Base-by-base conservation (phyloP, 2,329 filamentous ascomycete species). In the Acrocalymma vagum region DNA sequence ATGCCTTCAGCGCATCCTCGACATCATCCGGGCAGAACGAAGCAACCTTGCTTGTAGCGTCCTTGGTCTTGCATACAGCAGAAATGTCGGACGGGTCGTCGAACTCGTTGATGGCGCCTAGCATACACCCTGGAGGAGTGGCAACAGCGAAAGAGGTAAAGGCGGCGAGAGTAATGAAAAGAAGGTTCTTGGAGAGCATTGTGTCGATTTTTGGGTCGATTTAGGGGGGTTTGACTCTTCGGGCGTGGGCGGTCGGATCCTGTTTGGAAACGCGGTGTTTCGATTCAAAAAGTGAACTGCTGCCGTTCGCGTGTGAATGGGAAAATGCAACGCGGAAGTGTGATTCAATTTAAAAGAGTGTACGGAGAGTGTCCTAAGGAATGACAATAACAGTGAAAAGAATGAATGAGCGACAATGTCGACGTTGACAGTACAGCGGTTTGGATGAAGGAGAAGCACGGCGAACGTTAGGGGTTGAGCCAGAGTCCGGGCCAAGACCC, bases 81-180 rank as follows among this genome's bases (percentile, higher is more conserved):
- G 54, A 45, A 34, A 67, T 43, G 32, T 65, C 56, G 8, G 51
- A 24, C 6, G 62, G 58, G 48, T 54, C 38, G n/a, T 52, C 34
- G 51, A 61, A 64, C 29, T 48, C 35, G 51, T 64, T 65, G 25
- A 62, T 46, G 17, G 62, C 62, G 37, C 60, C 63, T 30, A 65
- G 56, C 21, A 65, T 48, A 45, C 62, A 67, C 38, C 48, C 55
- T 5, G 63, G 58, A 13, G 59, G 52, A 9, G 49, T 43, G 13
- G 62, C 60, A 31, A 53, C 40, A 18, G 48, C 48, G 29, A 63
- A 47, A 25, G 50, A 39, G 24, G 60, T 46, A 21, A 63, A 42
- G 9, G 60, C 62, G 28, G 58, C 33, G 39, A 64, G 51, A 13
- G 58, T 53, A 39, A 55, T 42, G 37, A 56, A 48, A 48, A 65